Base-by-base conservation (phyloP, 805 yeast genomes). In the Komagataella kurtzmanii region DNA sequence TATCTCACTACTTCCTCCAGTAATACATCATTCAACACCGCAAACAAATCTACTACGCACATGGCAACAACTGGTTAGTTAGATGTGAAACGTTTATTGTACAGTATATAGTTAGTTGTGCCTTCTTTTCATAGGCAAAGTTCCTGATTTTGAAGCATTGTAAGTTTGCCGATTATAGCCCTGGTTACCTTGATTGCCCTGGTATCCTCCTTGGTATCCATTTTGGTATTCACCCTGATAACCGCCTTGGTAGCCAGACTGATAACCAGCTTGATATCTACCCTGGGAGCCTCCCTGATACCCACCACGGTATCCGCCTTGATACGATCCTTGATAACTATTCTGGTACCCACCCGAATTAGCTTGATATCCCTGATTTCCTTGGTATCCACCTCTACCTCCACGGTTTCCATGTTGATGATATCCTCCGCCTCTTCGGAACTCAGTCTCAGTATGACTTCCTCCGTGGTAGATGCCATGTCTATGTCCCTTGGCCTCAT, bases 351-450 rank as follows among this genome's bases (percentile, higher is more conserved):
- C 44, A 14, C 43, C 54, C 14, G 49, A 23, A 17, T 46, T 45
- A 24, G 52, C 50, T 49, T 56, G 49, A 36, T 49, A 49, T 23
- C 71, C 57, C n/a, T 54, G 46, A 44, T 53, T 52, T 24, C 53
- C 50, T 49, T 56, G 49, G 44, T 49, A 49, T 23, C 71, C 57
- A 47, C 57, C 57, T 17, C 53, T 30, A 24, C 55, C 57, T 17
- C 49, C 52, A 53, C 17, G 24, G 24, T 52, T 53, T 48, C 50
- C 49, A 10, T 49, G 49, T n/a, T 44, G 49, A 19, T 49, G 53
- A 44, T 58, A 53, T 23, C 52, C 52, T 40, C 54, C 58, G 46
- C 53, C 53, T 21, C 56, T 58, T 4, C 56, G 43, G 18, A 58
- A n/a, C 60, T 59, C 44, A 63, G 59, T 36, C 57, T 56, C 30